Evolutionary conservation across 305 asterid species (phyloP).

Genomic region (Nicotiana rustica): DNA sequence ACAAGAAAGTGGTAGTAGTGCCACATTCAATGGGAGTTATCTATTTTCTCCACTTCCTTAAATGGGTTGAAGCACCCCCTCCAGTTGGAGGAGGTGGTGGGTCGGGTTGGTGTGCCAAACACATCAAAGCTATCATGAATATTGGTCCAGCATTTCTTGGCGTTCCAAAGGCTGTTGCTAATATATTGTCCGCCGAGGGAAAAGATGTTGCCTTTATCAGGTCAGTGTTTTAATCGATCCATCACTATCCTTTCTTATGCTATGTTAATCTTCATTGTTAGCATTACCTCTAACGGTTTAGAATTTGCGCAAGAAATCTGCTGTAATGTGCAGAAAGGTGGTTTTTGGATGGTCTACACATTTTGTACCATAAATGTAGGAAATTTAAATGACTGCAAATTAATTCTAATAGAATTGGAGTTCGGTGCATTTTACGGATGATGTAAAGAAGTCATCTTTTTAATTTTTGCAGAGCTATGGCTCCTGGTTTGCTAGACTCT

Average conservation of each 20-base stretch:
- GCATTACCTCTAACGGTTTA: not conserved
- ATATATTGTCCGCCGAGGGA: conserved; percentile 80
- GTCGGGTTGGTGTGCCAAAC: conserved; percentile 77
- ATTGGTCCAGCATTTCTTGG: conserved; percentile 92
- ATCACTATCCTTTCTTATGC: not conserved
- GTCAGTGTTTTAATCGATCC: conserved; percentile 46
- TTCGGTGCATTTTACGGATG: not conserved
- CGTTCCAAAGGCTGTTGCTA: conserved; percentile 79
- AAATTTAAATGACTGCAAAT: not conserved
- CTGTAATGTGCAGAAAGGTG: not conserved
- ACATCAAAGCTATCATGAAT: conserved; percentile 81
- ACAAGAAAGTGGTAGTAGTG: conserved; percentile 90
- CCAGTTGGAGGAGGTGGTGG: conserved; percentile 97
- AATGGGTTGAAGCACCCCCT: conserved; percentile 88
- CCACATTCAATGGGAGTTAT: conserved; percentile 97
- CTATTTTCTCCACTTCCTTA: conserved; percentile 89
- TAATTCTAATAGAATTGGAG: not conserved
- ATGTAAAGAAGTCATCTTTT: not conserved
- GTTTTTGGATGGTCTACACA: not conserved
- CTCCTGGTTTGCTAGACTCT: conserved; percentile 74
- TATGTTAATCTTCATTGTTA: not conserved
- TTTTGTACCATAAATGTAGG: not conserved
- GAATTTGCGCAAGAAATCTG: not conserved
- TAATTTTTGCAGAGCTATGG: conserved; percentile 68
- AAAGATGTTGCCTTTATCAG: conserved; percentile 86